Conservation (phyloP, 768 basidiomycete genomes). For the Lentinula guzmanii region DNA sequence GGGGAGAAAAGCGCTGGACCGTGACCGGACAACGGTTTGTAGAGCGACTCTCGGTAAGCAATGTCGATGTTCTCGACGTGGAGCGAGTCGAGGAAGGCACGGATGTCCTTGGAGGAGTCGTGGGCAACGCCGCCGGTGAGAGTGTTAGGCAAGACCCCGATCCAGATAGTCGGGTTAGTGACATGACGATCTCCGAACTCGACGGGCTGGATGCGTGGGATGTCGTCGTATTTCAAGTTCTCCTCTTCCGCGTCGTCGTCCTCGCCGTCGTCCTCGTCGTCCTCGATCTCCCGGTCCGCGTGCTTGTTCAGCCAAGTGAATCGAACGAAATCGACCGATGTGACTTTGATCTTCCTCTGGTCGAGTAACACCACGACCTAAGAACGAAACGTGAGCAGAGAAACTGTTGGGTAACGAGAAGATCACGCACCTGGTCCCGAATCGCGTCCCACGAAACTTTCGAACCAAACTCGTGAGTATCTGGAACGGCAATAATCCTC, state of each 20-base stretch:
- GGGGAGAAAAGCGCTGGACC: slow-evolving; percentile 26
- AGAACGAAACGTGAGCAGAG: slow-evolving; percentile 16
- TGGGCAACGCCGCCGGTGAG: slow-evolving; percentile 16
- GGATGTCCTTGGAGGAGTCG: slow-evolving; percentile 18
- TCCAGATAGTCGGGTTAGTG: slow-evolving; percentile 23
- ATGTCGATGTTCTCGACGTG: slow-evolving; percentile 22
- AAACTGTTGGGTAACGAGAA: slow-evolving; percentile 17
- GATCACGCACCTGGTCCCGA: slow-evolving; percentile 18
- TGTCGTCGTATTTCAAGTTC: neutral
- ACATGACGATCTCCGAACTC: neutral
- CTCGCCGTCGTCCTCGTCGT: slow-evolving; percentile 1
- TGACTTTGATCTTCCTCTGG: slow-evolving; percentile 8
- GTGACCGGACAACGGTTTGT: slow-evolving; percentile 1
- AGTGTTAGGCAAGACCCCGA: slow-evolving; percentile 20
- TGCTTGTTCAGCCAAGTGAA: slow-evolving; percentile 13
- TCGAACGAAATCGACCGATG: slow-evolving; percentile 16
- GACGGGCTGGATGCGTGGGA: neutral
- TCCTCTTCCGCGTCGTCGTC: neutral
- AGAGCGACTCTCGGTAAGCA: slow-evolving; percentile 20
- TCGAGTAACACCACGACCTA: slow-evolving; percentile 18
- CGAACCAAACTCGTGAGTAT: slow-evolving; percentile 12
- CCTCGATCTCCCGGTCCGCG: slow-evolving; percentile 7
- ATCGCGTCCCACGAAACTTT: slow-evolving; percentile 16
- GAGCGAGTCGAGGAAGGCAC: slow-evolving; percentile 19
- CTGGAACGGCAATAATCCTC: slow-evolving; percentile 16